Base-by-base conservation (phyloP, 495 filamentous ascomycete species). In the Penicillium verhagenii region DNA sequence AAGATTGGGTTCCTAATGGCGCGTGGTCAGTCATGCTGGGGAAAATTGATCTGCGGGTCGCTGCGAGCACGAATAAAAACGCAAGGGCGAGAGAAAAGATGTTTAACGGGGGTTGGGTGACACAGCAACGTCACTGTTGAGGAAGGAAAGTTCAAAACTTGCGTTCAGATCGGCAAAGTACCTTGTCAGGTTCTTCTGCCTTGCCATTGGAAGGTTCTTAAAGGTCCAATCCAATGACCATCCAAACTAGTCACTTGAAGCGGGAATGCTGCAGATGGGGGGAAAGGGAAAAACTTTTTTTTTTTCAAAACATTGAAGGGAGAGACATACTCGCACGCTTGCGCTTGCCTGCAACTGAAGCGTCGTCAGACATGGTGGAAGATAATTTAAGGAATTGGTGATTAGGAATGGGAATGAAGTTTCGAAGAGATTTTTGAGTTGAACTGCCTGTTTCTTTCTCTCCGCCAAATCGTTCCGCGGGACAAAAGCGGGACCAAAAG, bases 1-100 rank as follows among this genome's bases (percentile, higher is more conserved):
- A 86, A 35, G 94, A 98, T 68, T 97, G 94, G 37, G 94, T 98
- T 71, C 88, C 85, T 84, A 67, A 39, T 25, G 52, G 43, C 56
- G 51, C 55, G 24, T 31, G 20, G 58, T 73, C 56, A 72, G 64
- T 52, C 58, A 60, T 59, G 14, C 53, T 47, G 58, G 19, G 26
- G 11, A 31, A 6, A 23, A 20, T 21, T 47, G 16, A 23, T 29
- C 26, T n/a, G 19, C 47, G 20, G 33, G 26, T n/a, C 26, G 19
- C 47, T 31, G 16, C 16, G 1, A 39, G n/a, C 9, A 53, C 13
- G 20, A 33, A 43, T 20, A 28, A 29, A 1, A 37, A 53, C 8
- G 18, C 13, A 31, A 31, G 26, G 31, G 38, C 8, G 16, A 6
- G 33, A 10, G 13, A 53, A 33, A 38, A 25, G 11, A 38, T 20